A percentile compares a stretch with the other conserved stretches of the same genome.
Conservation (phyloP, 179 eudicot genomes). For the Silene vulgaris region DNA sequence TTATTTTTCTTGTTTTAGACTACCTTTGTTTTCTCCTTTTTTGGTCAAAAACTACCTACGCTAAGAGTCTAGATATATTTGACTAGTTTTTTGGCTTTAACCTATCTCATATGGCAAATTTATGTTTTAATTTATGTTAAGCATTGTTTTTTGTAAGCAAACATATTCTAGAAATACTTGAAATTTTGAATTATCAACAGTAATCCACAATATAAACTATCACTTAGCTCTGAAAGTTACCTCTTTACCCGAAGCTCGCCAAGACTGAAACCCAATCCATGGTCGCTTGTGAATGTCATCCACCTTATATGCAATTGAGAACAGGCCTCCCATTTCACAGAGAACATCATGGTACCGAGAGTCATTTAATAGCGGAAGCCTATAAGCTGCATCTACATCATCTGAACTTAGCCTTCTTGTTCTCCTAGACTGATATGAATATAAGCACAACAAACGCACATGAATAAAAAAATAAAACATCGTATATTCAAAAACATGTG, state of each 20-base stretch:
- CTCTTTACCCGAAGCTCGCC: constrained; percentile 89
- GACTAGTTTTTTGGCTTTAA: too few species aligned
- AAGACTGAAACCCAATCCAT: constrained; percentile 96
- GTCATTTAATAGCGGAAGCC: constrained; percentile 76
- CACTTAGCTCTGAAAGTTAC: constrained; percentile 29
- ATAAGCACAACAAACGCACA: not conserved
- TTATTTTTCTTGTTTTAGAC: too few species aligned
- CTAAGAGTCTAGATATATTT: too few species aligned
- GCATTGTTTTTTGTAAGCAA: not conserved
- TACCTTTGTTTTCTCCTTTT: too few species aligned
- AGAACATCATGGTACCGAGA: constrained; percentile 57
- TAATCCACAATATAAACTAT: not conserved
- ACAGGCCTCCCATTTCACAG: constrained; percentile 93
- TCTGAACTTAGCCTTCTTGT: constrained; percentile 78
- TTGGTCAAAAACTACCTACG: too few species aligned
- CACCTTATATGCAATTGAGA: constrained; percentile 69
- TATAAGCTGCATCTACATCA: constrained; percentile 83
- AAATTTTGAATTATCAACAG: not conserved
- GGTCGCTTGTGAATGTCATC: constrained; percentile 83
- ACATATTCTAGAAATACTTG: not conserved
- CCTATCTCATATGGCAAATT: too few species aligned
- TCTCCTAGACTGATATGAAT: constrained; percentile 45
- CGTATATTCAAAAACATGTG: not conserved
- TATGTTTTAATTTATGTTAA: too few species aligned
- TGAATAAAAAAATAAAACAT: not conserved